Percentiles rank a stretch among this genome's conserved stretches.
Conservation (phyloP, 208 protist genomes). For the Leishmania lainsoni region DNA sequence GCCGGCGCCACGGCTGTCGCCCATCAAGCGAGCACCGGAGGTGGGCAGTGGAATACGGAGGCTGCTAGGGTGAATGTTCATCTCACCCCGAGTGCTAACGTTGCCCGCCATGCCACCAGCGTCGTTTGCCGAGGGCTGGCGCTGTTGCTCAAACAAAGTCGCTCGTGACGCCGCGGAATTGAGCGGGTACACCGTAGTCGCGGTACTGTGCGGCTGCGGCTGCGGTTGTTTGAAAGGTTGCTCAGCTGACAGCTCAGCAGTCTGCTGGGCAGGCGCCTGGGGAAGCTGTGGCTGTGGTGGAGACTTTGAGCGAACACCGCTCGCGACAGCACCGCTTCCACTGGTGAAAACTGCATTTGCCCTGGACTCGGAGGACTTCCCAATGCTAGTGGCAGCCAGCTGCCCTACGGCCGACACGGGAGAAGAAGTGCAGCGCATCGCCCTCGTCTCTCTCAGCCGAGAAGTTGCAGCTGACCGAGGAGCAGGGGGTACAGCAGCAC, state of each 20-base stretch:
- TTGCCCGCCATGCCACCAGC: not conserved
- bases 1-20: not conserved
- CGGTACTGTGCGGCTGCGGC: not conserved
- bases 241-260: not conserved
- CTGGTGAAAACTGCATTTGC: not conserved
- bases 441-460: not conserved
- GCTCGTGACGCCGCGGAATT: not conserved
- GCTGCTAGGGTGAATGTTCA: not conserved
- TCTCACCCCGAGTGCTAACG: not conserved
- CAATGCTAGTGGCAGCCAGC: not conserved
- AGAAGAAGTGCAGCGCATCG: not conserved
- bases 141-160: constrained; percentile 9
- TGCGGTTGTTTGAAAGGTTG: not conserved
- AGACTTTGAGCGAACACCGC: too few species aligned
- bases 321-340: not conserved
- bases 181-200: not conserved
- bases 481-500: constrained; percentile 1
- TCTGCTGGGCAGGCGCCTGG: not conserved
- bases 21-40: not conserved
- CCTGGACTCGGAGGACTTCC: not conserved
- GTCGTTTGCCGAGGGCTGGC: constrained; percentile 1
- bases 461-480: not conserved
- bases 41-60: not conserved
- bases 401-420: not conserved
- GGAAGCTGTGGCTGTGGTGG: not conserved